Conservation (phyloP, 768 basidiomycete genomes). For the Austroboletus festivus region DNA sequence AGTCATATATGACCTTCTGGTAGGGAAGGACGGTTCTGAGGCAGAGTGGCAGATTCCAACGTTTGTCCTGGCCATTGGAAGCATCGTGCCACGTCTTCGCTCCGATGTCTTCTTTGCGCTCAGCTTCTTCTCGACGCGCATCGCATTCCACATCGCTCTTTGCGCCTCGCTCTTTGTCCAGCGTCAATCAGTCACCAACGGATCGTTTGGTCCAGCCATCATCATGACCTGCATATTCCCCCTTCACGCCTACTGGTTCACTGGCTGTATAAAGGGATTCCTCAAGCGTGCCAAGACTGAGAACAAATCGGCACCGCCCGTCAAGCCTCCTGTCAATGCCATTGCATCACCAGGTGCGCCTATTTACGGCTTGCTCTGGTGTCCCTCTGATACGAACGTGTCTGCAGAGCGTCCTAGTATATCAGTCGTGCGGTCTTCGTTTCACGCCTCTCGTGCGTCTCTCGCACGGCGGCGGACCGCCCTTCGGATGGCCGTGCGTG, state of each 20-base stretch:
- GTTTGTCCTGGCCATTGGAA: constrained; percentile 46
- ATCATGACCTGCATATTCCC: constrained; percentile 43
- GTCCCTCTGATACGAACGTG: no score
- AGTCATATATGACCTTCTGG: not conserved
- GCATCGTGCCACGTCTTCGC: constrained; percentile 42
- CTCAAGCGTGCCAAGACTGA: constrained; percentile 28
- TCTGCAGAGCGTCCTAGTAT: constrained; percentile 14
- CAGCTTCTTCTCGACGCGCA: constrained; percentile 51
- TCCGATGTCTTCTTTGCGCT: constrained; percentile 49
- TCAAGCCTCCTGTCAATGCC: not conserved
- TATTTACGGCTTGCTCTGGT: no score
- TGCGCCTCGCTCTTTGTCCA: constrained; percentile 31
- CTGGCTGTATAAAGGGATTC: constrained; percentile 47
- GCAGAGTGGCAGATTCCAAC: constrained; percentile 43
- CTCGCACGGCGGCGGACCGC: constrained; percentile 27
- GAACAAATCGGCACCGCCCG: not conserved
- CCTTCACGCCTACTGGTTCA: constrained; percentile 55
- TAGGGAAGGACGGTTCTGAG: no score
- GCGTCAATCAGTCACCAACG: constrained; percentile 28
- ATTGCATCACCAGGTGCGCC: no score
- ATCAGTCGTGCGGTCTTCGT: not conserved
- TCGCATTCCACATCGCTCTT: constrained; percentile 43
- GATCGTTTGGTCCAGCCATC: constrained; percentile 38
- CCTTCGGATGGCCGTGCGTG: constrained; percentile 26
- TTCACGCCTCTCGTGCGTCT: constrained; percentile 19